phyloP scores from a whole-genome alignment of 345 rosid species.

The Eucalyptus microcorys region DNA sequence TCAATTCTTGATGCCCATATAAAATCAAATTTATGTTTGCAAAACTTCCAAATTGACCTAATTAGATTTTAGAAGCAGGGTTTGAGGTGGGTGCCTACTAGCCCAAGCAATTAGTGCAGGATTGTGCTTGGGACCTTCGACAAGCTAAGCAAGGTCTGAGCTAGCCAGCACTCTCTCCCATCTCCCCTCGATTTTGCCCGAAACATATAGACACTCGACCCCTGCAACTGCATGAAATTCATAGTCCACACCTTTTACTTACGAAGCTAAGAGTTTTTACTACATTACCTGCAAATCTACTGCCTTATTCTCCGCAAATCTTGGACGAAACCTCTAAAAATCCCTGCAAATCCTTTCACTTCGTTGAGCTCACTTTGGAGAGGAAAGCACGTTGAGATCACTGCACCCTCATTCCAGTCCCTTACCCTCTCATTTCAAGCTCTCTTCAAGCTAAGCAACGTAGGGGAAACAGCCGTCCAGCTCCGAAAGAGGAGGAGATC shows the following conservation, averaged over 20 bases:
- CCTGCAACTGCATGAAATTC: background rate
- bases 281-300: background rate
- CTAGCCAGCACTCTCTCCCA: background rate
- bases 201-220: background rate
- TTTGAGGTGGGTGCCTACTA: background rate
- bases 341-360: background rate
- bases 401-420: background rate
- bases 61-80: background rate
- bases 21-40: background rate
- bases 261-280: background rate
- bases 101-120: background rate
- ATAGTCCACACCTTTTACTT: background rate
- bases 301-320: background rate
- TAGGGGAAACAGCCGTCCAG: background rate
- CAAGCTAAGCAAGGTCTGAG: background rate
- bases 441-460: background rate
- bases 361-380: background rate
- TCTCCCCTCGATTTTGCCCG: background rate
- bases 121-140: background rate
- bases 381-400: background rate
- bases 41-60: background rate
- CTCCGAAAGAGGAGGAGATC: background rate
- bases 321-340: background rate
- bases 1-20: background rate
- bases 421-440: background rate